Evolutionary conservation across 192 early-diverging fungal species (phyloP).

Genomic region (Powellomyces hirtus): DNA sequence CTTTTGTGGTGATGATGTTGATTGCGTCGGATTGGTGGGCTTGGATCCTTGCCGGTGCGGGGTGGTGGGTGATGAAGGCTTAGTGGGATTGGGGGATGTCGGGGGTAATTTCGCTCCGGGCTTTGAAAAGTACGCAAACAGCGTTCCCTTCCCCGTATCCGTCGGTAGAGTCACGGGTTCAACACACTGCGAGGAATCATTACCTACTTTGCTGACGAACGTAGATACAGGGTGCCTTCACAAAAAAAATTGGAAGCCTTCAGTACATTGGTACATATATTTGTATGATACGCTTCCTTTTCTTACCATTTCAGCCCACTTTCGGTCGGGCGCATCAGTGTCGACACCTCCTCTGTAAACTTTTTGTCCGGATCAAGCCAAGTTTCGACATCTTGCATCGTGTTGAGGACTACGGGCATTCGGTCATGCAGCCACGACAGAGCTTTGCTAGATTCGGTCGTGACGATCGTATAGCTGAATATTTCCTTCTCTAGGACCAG

Average conservation of each 20-base stretch:
- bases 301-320: constrained; percentile 27
- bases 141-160: constrained; percentile 8
- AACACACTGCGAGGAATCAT: constrained; percentile 35
- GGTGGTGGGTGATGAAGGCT: not conserved
- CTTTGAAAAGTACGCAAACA: constrained; percentile 24
- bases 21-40: not conserved
- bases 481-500: constrained; percentile 18
- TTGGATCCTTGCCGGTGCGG: no score
- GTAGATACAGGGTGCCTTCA: constrained; percentile 15
- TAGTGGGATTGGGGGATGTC: not conserved
- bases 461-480: constrained; percentile 50
- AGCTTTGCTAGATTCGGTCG: constrained; percentile 32
- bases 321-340: constrained; percentile 36
- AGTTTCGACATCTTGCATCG: constrained; percentile 29
- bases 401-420: constrained; percentile 40
- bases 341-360: constrained; percentile 21
- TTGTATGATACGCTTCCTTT: not conserved
- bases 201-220: constrained; percentile 30
- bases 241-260: not conserved
- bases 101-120: not conserved
- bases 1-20: not conserved
- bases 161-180: constrained; percentile 13
- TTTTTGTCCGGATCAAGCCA: constrained; percentile 38
- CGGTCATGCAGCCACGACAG: constrained; percentile 56
- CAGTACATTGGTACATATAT: not conserved